Evolutionary conservation across 164 flowering plant genomes (phyloP).

Genomic region (Akebia trifoliata): DNA sequence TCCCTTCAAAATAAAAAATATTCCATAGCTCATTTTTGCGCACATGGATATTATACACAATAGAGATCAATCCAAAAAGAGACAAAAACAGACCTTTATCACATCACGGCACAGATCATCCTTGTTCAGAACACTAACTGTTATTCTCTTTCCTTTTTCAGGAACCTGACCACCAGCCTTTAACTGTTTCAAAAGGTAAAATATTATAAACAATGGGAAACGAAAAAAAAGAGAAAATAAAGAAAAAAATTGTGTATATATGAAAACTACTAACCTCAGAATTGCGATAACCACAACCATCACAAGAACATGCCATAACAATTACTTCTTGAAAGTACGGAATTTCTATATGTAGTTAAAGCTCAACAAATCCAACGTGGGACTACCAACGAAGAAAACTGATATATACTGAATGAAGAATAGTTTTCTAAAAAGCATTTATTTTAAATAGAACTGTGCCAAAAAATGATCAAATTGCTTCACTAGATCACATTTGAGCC

Average conservation of each 20-base stretch:
- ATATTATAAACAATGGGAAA: not conserved
- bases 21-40: not conserved
- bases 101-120: constrained; percentile 85
- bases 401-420: no score
- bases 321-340: constrained; percentile 97
- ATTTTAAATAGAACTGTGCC: no score
- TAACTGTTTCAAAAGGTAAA: constrained; percentile 40
- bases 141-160: constrained; percentile 68
- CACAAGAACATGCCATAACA: constrained; percentile 95
- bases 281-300: constrained; percentile 83
- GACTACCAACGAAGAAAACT: no score
- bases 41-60: not conserved
- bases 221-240: not conserved
- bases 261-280: constrained; percentile 72
- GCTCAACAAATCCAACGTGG: constrained; percentile 19
- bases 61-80: not conserved
- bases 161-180: constrained; percentile 89
- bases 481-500: no score
- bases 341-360: constrained; percentile 53
- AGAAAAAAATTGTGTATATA: constrained; percentile 1
- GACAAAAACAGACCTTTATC: constrained; percentile 58
- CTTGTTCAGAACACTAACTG: constrained; percentile 47
- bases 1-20: no score
- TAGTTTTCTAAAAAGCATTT: no score
- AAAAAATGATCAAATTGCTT: no score